These are phyloP conservation scores for Tilletia horrida DNA, from an alignment of 1,284 basidiomycete species.

Conservation along the genomic window DNA sequence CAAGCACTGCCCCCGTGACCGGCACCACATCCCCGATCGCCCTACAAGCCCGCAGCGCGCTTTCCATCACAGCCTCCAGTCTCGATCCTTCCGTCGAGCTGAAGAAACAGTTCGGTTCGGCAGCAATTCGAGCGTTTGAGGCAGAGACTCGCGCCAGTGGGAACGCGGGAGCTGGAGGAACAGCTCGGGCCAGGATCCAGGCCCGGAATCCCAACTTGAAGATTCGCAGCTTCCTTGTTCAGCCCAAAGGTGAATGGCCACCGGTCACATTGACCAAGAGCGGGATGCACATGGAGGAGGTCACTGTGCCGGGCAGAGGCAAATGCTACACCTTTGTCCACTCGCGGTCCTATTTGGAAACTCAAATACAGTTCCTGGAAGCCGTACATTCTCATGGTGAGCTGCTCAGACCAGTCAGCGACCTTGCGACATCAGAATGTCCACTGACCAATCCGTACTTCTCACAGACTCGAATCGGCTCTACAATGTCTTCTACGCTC, in stretches of 20 bases:
- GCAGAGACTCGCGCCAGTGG: constrained; percentile 30
- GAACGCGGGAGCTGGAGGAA: background rate
- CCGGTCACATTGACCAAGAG: constrained; percentile 48
- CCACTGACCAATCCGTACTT: background rate
- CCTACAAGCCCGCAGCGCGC: background rate
- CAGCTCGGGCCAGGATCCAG: constrained; percentile 37
- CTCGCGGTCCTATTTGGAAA: constrained; percentile 45
- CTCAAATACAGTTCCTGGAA: constrained; percentile 51
- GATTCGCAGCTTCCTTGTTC: constrained; percentile 42
- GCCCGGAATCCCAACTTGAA: constrained; percentile 48
- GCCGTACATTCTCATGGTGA: constrained; percentile 38
- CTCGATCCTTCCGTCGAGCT: constrained; percentile 51
- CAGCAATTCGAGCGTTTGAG: constrained; percentile 52
- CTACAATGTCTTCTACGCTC: constrained; percentile 43
- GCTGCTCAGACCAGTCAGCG: background rate
- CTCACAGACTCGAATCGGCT: constrained; percentile 43
- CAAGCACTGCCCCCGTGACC: no score
- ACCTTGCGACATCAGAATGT: background rate
- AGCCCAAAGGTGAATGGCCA: constrained; percentile 48
- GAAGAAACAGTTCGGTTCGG: constrained; percentile 49
- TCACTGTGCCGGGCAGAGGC: constrained; percentile 29
- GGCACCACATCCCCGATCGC: background rate
- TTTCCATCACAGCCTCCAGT: constrained; percentile 21
- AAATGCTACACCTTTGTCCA: constrained; percentile 45
- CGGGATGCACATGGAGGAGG: constrained; percentile 47